Conservation (phyloP, 768 basidiomycete genomes). For the Lentinula detonsa region DNA sequence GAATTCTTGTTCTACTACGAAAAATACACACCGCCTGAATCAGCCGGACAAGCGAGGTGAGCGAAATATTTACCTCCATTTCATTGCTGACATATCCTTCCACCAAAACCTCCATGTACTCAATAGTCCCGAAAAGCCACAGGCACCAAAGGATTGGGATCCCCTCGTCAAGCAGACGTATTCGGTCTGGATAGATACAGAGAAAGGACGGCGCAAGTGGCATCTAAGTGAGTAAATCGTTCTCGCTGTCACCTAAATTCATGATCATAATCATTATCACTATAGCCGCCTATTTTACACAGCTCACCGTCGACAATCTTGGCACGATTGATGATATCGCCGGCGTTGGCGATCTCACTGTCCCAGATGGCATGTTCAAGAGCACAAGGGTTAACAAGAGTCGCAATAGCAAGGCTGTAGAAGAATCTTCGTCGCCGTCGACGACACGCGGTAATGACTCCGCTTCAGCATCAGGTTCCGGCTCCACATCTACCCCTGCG, state of each 20-base stretch:
- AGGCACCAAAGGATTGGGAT: constrained; percentile 53
- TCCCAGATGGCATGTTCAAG: constrained; percentile 64
- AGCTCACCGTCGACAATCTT: constrained; percentile 64
- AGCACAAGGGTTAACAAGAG: constrained; percentile 57
- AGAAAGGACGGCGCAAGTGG: constrained; percentile 69
- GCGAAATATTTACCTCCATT: constrained; percentile 9
- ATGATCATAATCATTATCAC: constrained; percentile 6
- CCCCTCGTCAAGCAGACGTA: constrained; percentile 80
- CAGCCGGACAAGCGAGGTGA: constrained; percentile 33
- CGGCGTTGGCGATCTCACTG: constrained; percentile 49
- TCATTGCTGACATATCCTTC: neutral
- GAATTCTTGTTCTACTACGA: constrained; percentile 86
- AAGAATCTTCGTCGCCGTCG: constrained; percentile 13
- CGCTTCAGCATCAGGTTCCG: neutral
- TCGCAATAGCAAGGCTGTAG: constrained; percentile 35
- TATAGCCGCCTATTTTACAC: constrained; percentile 79
- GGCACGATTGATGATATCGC: constrained; percentile 66
- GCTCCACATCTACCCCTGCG: neutral
- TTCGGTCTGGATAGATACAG: constrained; percentile 68
- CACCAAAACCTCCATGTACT: neutral
- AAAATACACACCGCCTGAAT: constrained; percentile 50
- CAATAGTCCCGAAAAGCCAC: constrained; percentile 34
- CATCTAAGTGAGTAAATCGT: constrained; percentile 57
- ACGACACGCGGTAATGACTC: constrained; percentile 4
- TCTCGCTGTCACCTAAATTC: neutral